Conservation (phyloP, 2,329 filamentous ascomycete genomes). For the Apiospora rasikravindrae region DNA sequence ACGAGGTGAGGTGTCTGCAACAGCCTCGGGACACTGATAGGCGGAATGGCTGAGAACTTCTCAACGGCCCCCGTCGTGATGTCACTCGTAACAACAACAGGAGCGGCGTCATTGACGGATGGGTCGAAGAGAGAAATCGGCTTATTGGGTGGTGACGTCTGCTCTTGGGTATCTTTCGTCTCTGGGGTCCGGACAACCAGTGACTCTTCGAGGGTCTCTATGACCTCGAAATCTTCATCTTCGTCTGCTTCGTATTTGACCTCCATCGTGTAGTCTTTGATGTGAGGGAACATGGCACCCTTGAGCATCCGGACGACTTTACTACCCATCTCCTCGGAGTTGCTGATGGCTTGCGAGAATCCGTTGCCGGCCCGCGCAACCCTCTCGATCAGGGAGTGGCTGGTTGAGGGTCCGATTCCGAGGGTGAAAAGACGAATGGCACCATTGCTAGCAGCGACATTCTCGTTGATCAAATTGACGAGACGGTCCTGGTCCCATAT, state of each 20-base stretch:
- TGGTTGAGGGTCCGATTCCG: slow-evolving; percentile 57
- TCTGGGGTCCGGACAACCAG: slow-evolving; percentile 28
- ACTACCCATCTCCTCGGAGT: slow-evolving; percentile 69
- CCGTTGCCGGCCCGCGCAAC: slow-evolving; percentile 60
- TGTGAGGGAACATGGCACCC: slow-evolving; percentile 69
- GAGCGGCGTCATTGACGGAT: slow-evolving; percentile 45
- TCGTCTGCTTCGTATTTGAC: slow-evolving; percentile 56
- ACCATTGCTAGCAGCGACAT: slow-evolving; percentile 46
- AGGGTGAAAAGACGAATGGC: slow-evolving; percentile 59
- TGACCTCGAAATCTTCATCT: slow-evolving; percentile 61
- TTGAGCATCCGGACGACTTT: slow-evolving; percentile 79
- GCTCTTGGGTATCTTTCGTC: slow-evolving; percentile 22
- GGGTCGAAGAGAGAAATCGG: slow-evolving; percentile 66
- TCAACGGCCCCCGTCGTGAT: slow-evolving; percentile 20
- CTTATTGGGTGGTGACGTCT: slow-evolving; percentile 35
- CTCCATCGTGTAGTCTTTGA: slow-evolving; percentile 67
- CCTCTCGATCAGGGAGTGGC: slow-evolving; percentile 59
- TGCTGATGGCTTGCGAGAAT: slow-evolving; percentile 65
- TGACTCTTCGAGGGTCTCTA: slow-evolving; percentile 51
- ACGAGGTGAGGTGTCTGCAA: slow-evolving; percentile 70
- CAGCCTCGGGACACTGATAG: slow-evolving; percentile 57
- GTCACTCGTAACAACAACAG: background rate
- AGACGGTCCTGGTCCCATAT: slow-evolving; percentile 53
- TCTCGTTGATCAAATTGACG: slow-evolving; percentile 50
- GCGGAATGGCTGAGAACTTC: slow-evolving; percentile 58